Base-by-base conservation (phyloP, 2,329 filamentous ascomycete species). In the Dendrostoma leiphaemia region DNA sequence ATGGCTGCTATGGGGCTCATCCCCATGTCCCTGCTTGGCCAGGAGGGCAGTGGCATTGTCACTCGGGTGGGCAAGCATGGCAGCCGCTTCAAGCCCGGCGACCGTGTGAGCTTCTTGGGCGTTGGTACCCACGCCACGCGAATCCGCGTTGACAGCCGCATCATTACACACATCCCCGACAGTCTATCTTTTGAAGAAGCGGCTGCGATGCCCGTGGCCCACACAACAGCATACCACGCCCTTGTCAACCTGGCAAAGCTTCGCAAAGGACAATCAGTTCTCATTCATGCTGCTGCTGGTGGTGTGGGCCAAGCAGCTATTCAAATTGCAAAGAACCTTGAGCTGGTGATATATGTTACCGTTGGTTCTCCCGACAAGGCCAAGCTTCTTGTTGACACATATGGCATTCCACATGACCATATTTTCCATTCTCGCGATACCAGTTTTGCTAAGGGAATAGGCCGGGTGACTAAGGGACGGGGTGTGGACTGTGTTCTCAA, bases 401-500 rank as follows among this genome's bases (percentile, higher is more conserved):
- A 51, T 28, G 51, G 51, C 10, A 34, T 72, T 12, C 62, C 60
- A 1, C 49, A 51, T 19, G 53, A 56, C 5, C 66, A 65, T 51
- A 68, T 72, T 21, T 65, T 71, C 50, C 61, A 61, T 46, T 54
- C 51, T 15, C 55, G 55, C 9, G 55, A 57, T 12, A 48, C 47
- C 31, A 57, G 60, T 3, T 71, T 72, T 48, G 63, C 56, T 2
- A 40, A 56, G 15, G 65, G 60, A 15, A 53, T 69, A 6, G 53
- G 53, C 40, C 48, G 56, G 8, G 55, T 58, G 5, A 69, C 65
- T 8, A 48, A 53, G 43, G 60, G 62, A 13, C 46, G 54, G 6
- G 67, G 67, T 29, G 66, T 68, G 13, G 65, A 69, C 51, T 57
- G 67, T 9, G 61, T 67, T 8, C 53, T 69, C 12, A 69, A 69